phyloP scores from a whole-genome alignment of 345 rosid genomes.

The Citrus unshiu region DNA sequence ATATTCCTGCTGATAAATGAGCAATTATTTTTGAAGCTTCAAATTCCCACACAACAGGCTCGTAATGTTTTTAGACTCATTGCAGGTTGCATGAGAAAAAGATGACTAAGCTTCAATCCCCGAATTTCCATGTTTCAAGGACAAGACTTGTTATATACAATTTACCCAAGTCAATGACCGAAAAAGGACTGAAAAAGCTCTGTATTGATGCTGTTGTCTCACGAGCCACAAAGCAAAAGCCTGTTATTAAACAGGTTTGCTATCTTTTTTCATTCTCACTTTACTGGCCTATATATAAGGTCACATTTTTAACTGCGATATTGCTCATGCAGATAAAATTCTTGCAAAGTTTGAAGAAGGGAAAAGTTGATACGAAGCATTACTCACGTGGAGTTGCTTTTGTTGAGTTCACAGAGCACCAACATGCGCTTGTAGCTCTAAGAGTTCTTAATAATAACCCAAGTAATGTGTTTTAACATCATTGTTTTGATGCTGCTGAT shows the following conservation, averaged over 20 bases:
- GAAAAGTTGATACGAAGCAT: conserved; percentile 56
- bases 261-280: not conserved
- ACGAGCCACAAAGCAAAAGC: conserved; percentile 90
- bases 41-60: not conserved
- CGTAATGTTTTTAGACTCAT: conserved; percentile 3
- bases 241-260: conserved; percentile 76
- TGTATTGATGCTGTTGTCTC: conserved; percentile 72
- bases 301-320: not conserved
- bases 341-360: conserved; percentile 60
- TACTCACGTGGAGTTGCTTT: conserved; percentile 90
- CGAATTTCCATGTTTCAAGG: conserved; percentile 85
- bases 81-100: conserved; percentile 84
- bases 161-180: conserved; percentile 77
- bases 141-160: conserved; percentile 79
- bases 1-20: not conserved
- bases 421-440: conserved; percentile 89
- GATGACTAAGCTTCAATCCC: conserved; percentile 83
- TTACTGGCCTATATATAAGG: not conserved
- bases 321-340: conserved; percentile 62
- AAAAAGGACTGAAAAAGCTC: conserved; percentile 60
- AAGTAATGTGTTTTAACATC: conserved; percentile 30
- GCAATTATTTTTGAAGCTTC: conserved; percentile 3
- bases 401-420: conserved; percentile 73
- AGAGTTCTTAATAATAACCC: conserved; percentile 95
- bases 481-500: not conserved